These are phyloP conservation scores for Pseudoscleropodium purum DNA, from an alignment of 225 moss, liverwort and hornwort genomes.

Conservation along the genomic window DNA sequence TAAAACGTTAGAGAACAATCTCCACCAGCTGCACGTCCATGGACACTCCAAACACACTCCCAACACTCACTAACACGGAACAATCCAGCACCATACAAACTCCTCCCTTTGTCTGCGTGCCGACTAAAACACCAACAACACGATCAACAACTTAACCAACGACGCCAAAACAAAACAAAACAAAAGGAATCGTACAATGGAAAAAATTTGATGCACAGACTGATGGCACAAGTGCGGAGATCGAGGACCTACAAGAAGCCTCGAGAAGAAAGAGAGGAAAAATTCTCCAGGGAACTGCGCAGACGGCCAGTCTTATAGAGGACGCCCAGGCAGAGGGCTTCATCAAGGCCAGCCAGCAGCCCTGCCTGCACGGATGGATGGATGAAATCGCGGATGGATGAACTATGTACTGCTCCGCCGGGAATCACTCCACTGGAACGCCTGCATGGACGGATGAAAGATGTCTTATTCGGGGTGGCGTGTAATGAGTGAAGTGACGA, in stretches of 20 bases:
- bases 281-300: background rate
- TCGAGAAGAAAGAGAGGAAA: background rate
- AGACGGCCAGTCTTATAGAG: background rate
- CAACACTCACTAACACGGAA: background rate
- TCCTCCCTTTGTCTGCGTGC: background rate
- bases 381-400: background rate
- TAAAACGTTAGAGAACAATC: background rate
- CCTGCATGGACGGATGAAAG: background rate
- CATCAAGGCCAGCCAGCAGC: background rate
- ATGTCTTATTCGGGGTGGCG: conserved; percentile 14
- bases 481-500: conserved; percentile 4
- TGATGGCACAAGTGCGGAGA: background rate
- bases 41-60: background rate
- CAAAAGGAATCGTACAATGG: background rate
- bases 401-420: background rate
- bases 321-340: too few species aligned
- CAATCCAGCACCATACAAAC: background rate
- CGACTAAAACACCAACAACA: background rate
- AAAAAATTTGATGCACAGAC: background rate
- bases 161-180: background rate
- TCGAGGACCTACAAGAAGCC: background rate
- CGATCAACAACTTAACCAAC: background rate
- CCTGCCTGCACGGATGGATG: background rate
- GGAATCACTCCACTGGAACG: background rate
- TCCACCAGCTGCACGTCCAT: background rate